phyloP scores from a whole-genome alignment of 805 yeast species.

The Metschnikowia dekortorum region DNA sequence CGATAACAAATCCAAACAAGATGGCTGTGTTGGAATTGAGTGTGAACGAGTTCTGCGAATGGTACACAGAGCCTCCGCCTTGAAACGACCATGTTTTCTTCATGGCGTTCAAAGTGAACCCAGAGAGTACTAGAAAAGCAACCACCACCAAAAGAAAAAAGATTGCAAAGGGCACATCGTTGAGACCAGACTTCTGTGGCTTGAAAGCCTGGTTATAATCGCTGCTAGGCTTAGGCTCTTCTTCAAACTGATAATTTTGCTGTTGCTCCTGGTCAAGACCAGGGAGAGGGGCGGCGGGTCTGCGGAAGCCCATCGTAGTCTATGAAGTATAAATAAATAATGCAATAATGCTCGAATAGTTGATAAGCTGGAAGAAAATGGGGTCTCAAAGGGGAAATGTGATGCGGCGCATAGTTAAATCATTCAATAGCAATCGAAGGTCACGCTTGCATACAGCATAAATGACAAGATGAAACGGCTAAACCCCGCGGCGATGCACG shows the following conservation, averaged over 20 bases:
- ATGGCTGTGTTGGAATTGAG: conserved; percentile 72
- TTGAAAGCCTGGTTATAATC: conserved; percentile 66
- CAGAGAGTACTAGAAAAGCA: conserved; percentile 71
- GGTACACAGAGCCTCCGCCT: conserved; percentile 59
- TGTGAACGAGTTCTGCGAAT: conserved; percentile 49
- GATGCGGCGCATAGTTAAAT: neutral
- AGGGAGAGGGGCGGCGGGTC: conserved; percentile 8
- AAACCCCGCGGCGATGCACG: neutral
- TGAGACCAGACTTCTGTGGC: conserved; percentile 55
- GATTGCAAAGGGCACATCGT: conserved; percentile 69
- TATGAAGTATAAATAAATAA: no score
- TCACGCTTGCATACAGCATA: neutral
- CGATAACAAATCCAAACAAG: conserved; percentile 61
- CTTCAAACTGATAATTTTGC: conserved; percentile 18
- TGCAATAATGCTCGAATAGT: no score
- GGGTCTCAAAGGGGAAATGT: neutral
- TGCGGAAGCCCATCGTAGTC: conserved; percentile 5
- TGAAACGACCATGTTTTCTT: conserved; percentile 48
- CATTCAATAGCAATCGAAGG: neutral
- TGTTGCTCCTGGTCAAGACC: conserved; percentile 28
- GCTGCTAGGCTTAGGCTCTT: conserved; percentile 31
- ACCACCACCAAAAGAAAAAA: conserved; percentile 44
- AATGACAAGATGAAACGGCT: neutral
- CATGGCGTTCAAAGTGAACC: conserved; percentile 63
- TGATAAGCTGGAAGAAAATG: no score